Conservation (phyloP, 148 eudicot species). For the Rhododendron kiyosumense region DNA sequence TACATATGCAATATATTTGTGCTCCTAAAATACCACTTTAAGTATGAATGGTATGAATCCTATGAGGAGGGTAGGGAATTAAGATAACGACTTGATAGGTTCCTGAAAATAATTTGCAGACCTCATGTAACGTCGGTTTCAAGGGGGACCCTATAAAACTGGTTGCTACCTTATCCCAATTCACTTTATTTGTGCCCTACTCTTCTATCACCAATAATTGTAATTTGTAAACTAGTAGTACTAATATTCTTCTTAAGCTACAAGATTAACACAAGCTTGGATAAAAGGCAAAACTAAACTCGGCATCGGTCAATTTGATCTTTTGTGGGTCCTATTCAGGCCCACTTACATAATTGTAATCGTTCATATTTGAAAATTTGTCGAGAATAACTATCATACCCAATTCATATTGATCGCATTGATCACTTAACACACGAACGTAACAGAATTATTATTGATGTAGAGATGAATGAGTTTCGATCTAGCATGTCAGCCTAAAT, state of each 20-base stretch:
- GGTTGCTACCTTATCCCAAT: not conserved
- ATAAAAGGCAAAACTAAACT: not conserved
- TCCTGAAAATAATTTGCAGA: not conserved
- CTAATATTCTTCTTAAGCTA: not conserved
- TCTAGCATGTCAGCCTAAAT: not conserved
- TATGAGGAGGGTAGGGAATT: not conserved
- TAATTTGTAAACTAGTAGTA: not conserved
- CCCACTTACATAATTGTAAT: not conserved
- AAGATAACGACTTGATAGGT: not conserved
- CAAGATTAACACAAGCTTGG: not conserved
- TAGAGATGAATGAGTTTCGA: not conserved
- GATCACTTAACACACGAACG: not conserved
- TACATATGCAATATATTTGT: too few relatives aligned
- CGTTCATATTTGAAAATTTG: too few relatives aligned
- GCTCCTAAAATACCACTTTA: too few relatives aligned
- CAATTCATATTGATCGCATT: not conserved
- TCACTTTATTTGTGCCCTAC: not conserved
- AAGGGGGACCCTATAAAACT: not conserved
- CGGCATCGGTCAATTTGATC: not conserved
- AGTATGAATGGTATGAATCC: not conserved
- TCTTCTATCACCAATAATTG: not conserved
- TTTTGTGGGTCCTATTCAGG: not conserved
- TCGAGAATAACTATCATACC: not conserved
- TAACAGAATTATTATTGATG: too few relatives aligned
- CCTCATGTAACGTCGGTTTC: not conserved